These are phyloP conservation scores for Ciborinia camelliae DNA, from an alignment of 2,329 filamentous ascomycete genomes.

Conservation along the genomic window DNA sequence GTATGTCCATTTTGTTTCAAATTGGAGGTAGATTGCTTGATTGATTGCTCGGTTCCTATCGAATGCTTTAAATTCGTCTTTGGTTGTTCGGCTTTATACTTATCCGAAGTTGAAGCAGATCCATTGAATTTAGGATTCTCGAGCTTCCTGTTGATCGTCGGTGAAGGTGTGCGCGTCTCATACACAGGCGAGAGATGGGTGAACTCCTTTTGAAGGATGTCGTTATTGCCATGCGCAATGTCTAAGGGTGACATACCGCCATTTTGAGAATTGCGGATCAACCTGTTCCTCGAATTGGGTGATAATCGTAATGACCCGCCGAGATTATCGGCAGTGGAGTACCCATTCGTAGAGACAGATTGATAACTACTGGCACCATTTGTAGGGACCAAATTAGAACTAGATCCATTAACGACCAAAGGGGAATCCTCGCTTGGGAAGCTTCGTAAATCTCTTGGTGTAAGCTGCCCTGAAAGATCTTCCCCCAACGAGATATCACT, in stretches of 20 bases:
- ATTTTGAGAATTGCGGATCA: conserved; percentile 31
- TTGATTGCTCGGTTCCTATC: conserved; percentile 41
- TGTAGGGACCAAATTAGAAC: background rate
- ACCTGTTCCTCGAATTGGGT: conserved; percentile 30
- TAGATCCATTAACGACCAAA: conserved; percentile 33
- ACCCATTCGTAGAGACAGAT: conserved; percentile 23
- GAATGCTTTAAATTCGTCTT: conserved; percentile 26
- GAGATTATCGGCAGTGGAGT: conserved; percentile 23
- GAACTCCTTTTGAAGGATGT: conserved; percentile 32
- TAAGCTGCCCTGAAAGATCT: conserved; percentile 29
- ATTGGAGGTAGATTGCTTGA: conserved; percentile 24
- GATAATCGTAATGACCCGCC: conserved; percentile 31
- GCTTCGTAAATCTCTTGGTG: conserved; percentile 29
- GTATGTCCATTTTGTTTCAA: conserved; percentile 51
- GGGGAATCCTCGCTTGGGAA: conserved; percentile 24
- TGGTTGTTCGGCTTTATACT: conserved; percentile 24
- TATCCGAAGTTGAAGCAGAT: conserved; percentile 17
- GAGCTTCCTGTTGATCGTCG: conserved; percentile 55
- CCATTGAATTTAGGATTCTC: conserved; percentile 39
- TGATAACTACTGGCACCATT: conserved; percentile 22
- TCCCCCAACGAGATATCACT: conserved; percentile 30
- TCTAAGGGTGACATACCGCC: conserved; percentile 36
- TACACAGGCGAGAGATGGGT: conserved; percentile 67
- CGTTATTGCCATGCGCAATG: conserved; percentile 31
- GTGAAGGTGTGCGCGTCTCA: conserved; percentile 69